Evolutionary conservation across 108 stramenopile species (phyloP).

Genomic region (Parietichytrium sp.): DNA sequence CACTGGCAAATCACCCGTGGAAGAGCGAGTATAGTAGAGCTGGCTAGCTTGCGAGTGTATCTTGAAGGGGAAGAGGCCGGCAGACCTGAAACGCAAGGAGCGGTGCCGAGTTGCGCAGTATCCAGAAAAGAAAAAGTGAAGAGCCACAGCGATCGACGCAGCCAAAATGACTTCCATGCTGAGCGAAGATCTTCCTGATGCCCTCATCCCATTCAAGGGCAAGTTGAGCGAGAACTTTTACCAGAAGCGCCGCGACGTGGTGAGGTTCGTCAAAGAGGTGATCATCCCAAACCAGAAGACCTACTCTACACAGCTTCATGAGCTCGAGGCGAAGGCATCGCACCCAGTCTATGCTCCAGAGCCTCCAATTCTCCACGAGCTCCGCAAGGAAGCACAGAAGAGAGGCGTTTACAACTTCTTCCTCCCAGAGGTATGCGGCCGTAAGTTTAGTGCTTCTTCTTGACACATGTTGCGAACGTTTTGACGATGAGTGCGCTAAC

Average conservation of each 20-base stretch:
- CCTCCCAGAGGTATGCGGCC: constrained; percentile 39
- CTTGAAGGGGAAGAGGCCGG: too few species aligned
- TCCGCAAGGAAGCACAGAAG: constrained; percentile 34
- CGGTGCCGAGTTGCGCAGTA: too few species aligned
- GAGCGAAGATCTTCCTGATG: constrained; percentile 29
- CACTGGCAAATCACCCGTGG: too few species aligned
- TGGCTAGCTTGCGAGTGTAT: too few species aligned
- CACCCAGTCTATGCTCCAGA: constrained; percentile 1
- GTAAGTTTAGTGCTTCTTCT: too few species aligned
- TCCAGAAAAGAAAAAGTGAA: too few species aligned
- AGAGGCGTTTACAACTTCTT: constrained; percentile 38
- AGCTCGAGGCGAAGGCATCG: neutral
- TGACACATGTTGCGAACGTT: too few species aligned
- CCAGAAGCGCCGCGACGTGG: neutral
- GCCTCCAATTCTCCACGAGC: constrained; percentile 8
- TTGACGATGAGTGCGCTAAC: too few species aligned
- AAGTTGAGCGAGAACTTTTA: constrained; percentile 1
- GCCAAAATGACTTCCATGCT: too few species aligned
- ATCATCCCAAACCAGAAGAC: constrained; percentile 19
- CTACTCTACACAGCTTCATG: neutral
- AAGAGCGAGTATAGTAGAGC: too few species aligned
- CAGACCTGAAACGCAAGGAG: too few species aligned
- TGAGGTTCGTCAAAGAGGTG: constrained; percentile 19
- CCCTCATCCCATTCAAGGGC: constrained; percentile 37
- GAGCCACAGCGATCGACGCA: too few species aligned